Evolutionary conservation across 495 filamentous ascomycete species (phyloP).

Genomic region (Podospora sp.): DNA sequence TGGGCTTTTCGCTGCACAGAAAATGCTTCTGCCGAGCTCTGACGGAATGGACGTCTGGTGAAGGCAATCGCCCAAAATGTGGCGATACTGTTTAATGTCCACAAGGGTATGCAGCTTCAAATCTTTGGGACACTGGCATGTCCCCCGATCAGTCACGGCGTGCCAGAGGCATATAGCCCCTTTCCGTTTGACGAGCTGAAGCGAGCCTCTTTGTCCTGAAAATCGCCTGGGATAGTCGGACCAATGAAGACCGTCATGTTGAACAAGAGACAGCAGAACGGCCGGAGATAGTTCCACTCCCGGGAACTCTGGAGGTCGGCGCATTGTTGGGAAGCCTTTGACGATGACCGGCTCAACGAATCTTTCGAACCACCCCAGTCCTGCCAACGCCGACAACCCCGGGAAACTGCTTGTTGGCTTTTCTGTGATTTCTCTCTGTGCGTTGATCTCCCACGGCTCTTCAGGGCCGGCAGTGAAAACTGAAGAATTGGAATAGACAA

Average conservation of each 20-base stretch:
- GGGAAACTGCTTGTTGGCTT: background rate
- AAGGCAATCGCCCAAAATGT: constrained; percentile 10
- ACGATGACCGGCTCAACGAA: constrained; percentile 13
- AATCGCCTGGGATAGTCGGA: background rate
- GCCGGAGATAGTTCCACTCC: constrained; percentile 6
- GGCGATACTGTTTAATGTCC: constrained; percentile 10
- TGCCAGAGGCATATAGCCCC: constrained; percentile 11
- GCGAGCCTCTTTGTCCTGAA: background rate
- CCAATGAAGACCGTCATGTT: background rate
- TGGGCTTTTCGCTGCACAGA: background rate
- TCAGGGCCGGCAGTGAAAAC: background rate
- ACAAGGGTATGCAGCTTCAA: background rate
- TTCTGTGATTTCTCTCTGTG: background rate
- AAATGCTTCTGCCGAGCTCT: background rate
- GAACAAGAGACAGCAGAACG: constrained; percentile 1
- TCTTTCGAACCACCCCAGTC: constrained; percentile 2
- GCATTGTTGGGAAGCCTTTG: constrained; percentile 11
- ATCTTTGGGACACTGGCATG: constrained; percentile 7
- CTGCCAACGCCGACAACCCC: background rate
- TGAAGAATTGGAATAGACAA: background rate
- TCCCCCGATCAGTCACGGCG: background rate
- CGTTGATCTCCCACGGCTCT: constrained; percentile 6
- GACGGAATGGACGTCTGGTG: background rate
- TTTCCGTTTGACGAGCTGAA: constrained; percentile 8
- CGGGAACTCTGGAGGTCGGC: background rate